Conservation (phyloP, 2,329 filamentous ascomycete species). For the Trichoderma lentiforme region DNA sequence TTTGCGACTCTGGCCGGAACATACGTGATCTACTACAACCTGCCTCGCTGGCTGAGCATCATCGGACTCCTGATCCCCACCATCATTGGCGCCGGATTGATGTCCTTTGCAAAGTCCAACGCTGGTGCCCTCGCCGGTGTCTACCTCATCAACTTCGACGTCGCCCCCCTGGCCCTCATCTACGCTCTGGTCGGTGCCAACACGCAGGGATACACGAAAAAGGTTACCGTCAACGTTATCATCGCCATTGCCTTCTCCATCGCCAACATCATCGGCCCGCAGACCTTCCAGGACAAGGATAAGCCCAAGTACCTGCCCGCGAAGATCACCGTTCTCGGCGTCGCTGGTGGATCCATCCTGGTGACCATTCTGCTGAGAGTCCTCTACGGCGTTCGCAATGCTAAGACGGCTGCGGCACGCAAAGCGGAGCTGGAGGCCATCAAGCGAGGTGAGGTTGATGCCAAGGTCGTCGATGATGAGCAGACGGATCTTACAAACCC, state of each 20-base stretch:
- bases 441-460: conserved; percentile 30
- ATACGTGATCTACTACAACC: conserved; percentile 26
- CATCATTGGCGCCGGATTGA: conserved; percentile 26
- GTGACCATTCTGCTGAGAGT: conserved; percentile 33
- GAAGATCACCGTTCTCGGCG: conserved; percentile 47
- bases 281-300: conserved; percentile 37
- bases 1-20: conserved; percentile 26
- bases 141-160: conserved; percentile 41
- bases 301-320: conserved; percentile 49
- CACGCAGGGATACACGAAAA: conserved; percentile 45
- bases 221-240: conserved; percentile 41
- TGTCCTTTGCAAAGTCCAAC: conserved; percentile 27
- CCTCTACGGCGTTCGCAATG: conserved; percentile 34
- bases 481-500: conserved; percentile 35
- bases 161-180: conserved; percentile 51
- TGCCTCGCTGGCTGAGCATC: conserved; percentile 30
- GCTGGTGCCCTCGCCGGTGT: conserved; percentile 33
- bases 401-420: conserved; percentile 39
- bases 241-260: conserved; percentile 43
- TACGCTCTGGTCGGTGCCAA: conserved; percentile 50
- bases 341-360: conserved; percentile 34
- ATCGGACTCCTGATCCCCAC: conserved; percentile 26
- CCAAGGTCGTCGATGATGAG: conserved; percentile 24
- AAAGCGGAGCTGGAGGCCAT: conserved; percentile 28
- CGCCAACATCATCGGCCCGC: conserved; percentile 40